Evolutionary conservation across 768 basidiomycete species (phyloP).

Genomic region (Tylopilus balloui): DNA sequence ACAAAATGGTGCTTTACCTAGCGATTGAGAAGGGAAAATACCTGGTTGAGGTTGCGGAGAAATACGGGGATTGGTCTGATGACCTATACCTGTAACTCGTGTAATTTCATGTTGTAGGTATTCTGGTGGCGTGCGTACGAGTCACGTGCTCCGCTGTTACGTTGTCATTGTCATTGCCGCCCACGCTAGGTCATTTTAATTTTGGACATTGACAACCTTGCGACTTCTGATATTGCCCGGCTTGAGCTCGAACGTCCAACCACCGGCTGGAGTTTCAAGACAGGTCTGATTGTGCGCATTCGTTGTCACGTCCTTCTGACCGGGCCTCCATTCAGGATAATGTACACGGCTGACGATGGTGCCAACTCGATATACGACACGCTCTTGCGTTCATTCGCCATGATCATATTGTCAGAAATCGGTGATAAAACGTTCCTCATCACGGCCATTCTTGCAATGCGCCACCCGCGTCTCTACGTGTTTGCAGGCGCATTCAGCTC

Average conservation of each 20-base stretch:
- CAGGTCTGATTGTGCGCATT: conserved; percentile 1
- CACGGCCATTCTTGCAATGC: conserved; percentile 90
- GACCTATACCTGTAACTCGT: conserved; percentile 18
- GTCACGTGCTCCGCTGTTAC: not conserved
- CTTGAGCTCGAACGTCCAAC: not conserved
- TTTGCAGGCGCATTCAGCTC: conserved; percentile 88
- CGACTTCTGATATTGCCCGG: not conserved
- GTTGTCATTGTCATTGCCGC: not conserved
- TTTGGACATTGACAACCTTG: not conserved
- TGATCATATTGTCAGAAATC: conserved; percentile 91
- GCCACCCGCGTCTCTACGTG: conserved; percentile 80
- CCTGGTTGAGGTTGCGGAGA: conserved; percentile 14
- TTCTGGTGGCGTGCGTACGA: not conserved
- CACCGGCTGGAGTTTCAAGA: not conserved
- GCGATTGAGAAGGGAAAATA: conserved; percentile 11
- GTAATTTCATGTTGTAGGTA: not conserved
- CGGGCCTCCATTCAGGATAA: conserved; percentile 5
- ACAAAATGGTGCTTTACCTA: not conserved
- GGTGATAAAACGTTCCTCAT: conserved; percentile 94
- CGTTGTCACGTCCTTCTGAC: not conserved
- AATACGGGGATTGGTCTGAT: conserved; percentile 22
- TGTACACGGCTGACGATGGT: conserved; percentile 17
- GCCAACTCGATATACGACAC: conserved; percentile 35
- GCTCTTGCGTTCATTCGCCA: conserved; percentile 73
- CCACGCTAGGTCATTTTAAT: not conserved